Evolutionary conservation across 805 yeast species (phyloP), one percentile per base, ranked within the genome.

Genomic region (Yamadazyma paraphyllophila): DNA sequence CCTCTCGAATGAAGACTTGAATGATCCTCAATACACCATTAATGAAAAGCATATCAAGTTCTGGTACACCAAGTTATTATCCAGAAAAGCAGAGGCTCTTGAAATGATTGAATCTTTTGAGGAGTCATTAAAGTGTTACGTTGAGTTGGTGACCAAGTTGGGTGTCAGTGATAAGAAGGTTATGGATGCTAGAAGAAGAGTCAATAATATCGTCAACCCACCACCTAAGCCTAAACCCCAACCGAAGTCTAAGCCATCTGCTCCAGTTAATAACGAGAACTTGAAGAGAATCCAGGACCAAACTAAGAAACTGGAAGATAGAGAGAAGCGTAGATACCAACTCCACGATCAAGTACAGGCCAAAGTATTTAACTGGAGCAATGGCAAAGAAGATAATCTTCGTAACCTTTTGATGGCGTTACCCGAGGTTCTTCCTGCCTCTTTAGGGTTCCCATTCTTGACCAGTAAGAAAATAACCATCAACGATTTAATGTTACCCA

Each of bases 151-250:
- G 13, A 78, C 80, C 46, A 78, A 81, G 48, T 49, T 59, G 31
- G 96, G 96, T 0, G 78, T 78, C 17, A 77, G 82, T 2, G 78
- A 81, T 27, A 80, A 82, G 47, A 70, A 77, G 26, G 72, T 81
- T 0, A 66, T 92, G 77, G 96, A 88, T 41, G 96, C 92, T 2
- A 89, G 81, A 59, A 76, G 92, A 56, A 76, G 99, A 47, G 87
- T 96, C 49, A 76, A 77, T 42, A 76, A 75, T 13, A 78, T 82
- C 1, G 61, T 90, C 15, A 74, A 80, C 47, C 94, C 95, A 2
- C 51, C 58, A 2, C 49, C 56, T 25, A 40, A 36, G 14, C 53
- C 57, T 13, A 39, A 37, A 25, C 41, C 50, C 9, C 13, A 25
- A 48, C 14, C 37, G 7, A 14, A 32, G n/a, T 15, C 47, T 5